phyloP scores from a whole-genome alignment of 1,284 basidiomycete genomes.

The Melampsora abietis-canadensis region DNA sequence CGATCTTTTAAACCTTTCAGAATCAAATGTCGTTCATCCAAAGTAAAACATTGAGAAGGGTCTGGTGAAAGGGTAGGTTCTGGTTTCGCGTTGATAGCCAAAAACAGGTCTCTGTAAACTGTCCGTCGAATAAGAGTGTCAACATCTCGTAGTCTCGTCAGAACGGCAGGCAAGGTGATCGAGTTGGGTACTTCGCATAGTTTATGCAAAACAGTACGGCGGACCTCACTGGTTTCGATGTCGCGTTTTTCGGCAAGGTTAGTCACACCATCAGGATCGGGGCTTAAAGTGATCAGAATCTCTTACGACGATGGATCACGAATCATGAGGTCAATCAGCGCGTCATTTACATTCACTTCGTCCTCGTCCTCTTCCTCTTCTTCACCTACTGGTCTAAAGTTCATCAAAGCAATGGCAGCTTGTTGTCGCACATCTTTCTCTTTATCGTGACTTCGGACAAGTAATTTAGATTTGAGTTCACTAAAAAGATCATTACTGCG shows the following conservation, averaged over 20 bases:
- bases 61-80: conserved; percentile 63
- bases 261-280: no score
- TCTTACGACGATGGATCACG: conserved; percentile 76
- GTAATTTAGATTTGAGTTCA: conserved; percentile 64
- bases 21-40: conserved; percentile 62
- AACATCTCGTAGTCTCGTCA: conserved; percentile 78
- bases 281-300: background rate
- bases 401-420: conserved; percentile 78
- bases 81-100: conserved; percentile 58
- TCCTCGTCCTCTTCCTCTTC: conserved; percentile 62
- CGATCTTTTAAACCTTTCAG: conserved; percentile 82
- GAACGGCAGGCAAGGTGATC: conserved; percentile 62
- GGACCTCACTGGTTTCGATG: conserved; percentile 68
- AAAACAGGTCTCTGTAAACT: conserved; percentile 54
- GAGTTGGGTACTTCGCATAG: conserved; percentile 65
- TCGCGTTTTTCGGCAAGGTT: no score
- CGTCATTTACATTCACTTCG: conserved; percentile 49
- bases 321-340: conserved; percentile 69
- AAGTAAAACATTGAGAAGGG: conserved; percentile 54
- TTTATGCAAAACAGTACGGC: conserved; percentile 78
- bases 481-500: conserved; percentile 76
- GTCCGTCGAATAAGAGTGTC: conserved; percentile 69
- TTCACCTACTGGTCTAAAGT: conserved; percentile 70
- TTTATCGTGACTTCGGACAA: conserved; percentile 81
- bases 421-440: conserved; percentile 78